Evolutionary conservation across 1,139 yeast species (phyloP), one percentile per base, ranked within the genome.

Genomic region (Yamadazyma blattariae): DNA sequence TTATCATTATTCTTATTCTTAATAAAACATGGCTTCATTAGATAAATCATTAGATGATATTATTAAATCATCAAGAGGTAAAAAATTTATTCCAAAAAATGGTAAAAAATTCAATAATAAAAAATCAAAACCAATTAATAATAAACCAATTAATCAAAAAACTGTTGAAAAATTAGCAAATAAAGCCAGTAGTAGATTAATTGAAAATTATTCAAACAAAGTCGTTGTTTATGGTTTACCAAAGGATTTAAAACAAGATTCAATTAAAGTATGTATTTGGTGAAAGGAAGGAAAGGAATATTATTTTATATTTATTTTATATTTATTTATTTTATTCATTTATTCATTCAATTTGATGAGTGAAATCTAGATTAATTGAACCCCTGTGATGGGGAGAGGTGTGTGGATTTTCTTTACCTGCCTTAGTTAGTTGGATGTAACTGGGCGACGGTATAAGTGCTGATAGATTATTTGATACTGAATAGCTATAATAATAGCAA

Each of bases 1-100:
- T n/a, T n/a, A n/a, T n/a, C n/a, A n/a, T n/a, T n/a, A n/a, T n/a
- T n/a, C n/a, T n/a, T n/a, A n/a, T n/a, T n/a, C n/a, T n/a, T 14
- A 13, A 24, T 26, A 14, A 25, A 39, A 22, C 16, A 46, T 45
- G 50, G 46, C 51, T 38, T 45, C 51, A 31, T 77, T 92, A 67
- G 97, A 92, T 71, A 84, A 87, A 71, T 88, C 97, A 37, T 80
- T 92, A 58, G 98, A 92, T 70, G 97, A 90, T 55, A 92, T 92
- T 60, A 87, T 92, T 60, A 76, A 95, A 44, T 67, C 87, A 42
- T 56, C 54, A 52, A 69, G 59, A 50, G 50, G 53, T 41, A 49
- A 56, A 34, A 54, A 54, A 50, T 35, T 47, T 55, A 32, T 47
- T 51, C 42, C 64, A 56, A 56, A 40, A 45, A 7, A 7, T 5